These are phyloP conservation scores for Panicum hallii DNA, from an alignment of 202 grass and related monocot genomes.

Conservation along the genomic window DNA sequence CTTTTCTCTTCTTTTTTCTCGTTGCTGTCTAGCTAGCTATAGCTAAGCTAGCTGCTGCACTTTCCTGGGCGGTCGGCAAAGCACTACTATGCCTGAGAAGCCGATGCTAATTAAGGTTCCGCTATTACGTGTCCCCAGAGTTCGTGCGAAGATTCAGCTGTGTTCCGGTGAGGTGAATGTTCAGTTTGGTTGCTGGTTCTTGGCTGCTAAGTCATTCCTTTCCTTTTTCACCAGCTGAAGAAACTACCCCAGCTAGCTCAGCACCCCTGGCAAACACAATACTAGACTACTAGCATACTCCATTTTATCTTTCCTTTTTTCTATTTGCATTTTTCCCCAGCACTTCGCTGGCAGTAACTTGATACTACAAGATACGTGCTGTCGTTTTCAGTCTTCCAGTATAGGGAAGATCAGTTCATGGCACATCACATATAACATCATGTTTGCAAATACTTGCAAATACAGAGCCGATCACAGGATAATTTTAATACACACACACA, in stretches of 20 bases:
- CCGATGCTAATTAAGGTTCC: neutral
- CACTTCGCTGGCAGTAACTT: neutral
- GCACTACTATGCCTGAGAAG: neutral
- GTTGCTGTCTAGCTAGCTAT: neutral
- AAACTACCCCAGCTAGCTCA: neutral
- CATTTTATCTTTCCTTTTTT: neutral
- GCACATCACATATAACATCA: neutral
- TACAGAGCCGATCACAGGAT: neutral
- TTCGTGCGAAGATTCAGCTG: neutral
- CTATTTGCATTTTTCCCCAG: neutral
- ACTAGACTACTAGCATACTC: neutral
- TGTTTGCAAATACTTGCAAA: neutral
- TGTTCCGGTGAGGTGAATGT: neutral
- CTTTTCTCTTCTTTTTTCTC: no score
- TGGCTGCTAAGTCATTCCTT: conserved; percentile 34
- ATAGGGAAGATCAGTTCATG: neutral
- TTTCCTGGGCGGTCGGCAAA: conserved; percentile 39
- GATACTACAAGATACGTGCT: neutral
- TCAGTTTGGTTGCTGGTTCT: neutral
- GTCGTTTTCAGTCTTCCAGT: neutral
- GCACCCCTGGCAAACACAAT: neutral
- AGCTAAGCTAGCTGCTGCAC: conserved; percentile 13
- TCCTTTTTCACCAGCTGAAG: neutral
- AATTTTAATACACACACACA: no score
- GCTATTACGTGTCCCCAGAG: neutral